Evolutionary conservation across 306 rosid genomes (phyloP), one percentile per base, ranked within the genome.

Genomic region (Mimosa bimucronata): DNA sequence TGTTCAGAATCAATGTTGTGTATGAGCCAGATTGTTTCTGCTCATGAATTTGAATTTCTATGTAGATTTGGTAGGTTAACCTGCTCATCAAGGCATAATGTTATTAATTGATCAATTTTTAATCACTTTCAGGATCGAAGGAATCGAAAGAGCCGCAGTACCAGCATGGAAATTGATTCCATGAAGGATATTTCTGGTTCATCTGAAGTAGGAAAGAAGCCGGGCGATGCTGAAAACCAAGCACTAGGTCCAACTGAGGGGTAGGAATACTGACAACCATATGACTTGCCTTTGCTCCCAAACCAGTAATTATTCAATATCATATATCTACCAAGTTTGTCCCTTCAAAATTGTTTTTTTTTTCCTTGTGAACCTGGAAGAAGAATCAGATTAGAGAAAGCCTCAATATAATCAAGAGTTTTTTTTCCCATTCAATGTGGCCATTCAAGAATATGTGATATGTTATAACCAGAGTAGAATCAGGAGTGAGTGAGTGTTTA

Each of bases 121-220:
- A 28, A 64, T 71, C 46, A 14, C 57, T 82, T 88, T 77, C 89
- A 95, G 98, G 98, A 95, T 86, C 92, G 98, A 80, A 88, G 98
- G 83, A 92, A 88, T 68, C 84, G 97, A 78, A 92, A 82, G 88
- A 91, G 90, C 87, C 85, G 90, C 21, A 79, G 91, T 70, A 65
- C 82, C 37, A 95, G 90, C 91, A 82, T 87, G 86, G 99, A 93
- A 74, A 91, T 90, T 11, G 99, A 95, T 71, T 77, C 89, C 2
- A 48, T 80, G 82, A 89, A 89, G 84, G 98, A 94, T 70, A 48
- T 73, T 74, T 62, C 92, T 38, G 85, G 80, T 80, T 81, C 89
- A 82, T 81, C 88, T 67, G 89, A 86, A 30, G 74, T 73, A 13
- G 87, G 85, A 84, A 82, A 87, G 82, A 41, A 41, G 55, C 74